Evolutionary conservation across 305 asterid genomes (phyloP).

Genomic region (Salvia sclarea): DNA sequence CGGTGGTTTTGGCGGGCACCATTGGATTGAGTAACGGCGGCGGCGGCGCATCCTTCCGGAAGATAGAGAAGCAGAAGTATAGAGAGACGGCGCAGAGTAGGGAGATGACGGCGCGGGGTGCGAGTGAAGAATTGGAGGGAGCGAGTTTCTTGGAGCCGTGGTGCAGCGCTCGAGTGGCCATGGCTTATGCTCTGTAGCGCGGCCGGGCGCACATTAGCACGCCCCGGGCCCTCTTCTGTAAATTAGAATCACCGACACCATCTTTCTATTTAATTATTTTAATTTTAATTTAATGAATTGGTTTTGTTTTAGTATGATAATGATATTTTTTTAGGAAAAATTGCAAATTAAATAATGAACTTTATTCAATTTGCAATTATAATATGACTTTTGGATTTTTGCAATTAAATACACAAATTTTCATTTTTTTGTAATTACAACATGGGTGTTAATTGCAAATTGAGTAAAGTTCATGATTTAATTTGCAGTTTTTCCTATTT

Average conservation of each 20-base stretch:
- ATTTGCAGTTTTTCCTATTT: no score
- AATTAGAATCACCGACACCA: not conserved
- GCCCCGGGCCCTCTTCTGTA: not conserved
- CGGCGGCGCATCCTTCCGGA: slow-evolving; percentile 39
- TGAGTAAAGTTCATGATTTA: no score
- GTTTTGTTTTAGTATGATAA: no score
- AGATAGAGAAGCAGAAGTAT: slow-evolving; percentile 57
- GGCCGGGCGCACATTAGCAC: slow-evolving; percentile 43
- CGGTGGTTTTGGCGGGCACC: slow-evolving; percentile 25
- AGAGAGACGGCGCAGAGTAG: slow-evolving; percentile 56
- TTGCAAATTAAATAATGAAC: no score
- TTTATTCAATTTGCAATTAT: no score
- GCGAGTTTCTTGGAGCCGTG: slow-evolving; percentile 41
- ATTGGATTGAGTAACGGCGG: slow-evolving; percentile 33
- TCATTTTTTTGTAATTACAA: no score
- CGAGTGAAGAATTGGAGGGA: slow-evolving; percentile 34
- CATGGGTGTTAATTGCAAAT: no score
- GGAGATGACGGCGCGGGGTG: slow-evolving; percentile 45
- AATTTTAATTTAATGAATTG: not conserved
- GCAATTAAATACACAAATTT: no score
- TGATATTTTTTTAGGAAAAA: no score
- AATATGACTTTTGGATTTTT: no score
- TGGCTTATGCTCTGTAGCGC: slow-evolving; percentile 41
- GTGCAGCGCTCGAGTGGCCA: slow-evolving; percentile 48
- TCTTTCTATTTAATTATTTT: not conserved